These are phyloP conservation scores for Lichtheimia ornata DNA, from an alignment of 371 early-diverging fungal genomes.

Conservation along the genomic window DNA sequence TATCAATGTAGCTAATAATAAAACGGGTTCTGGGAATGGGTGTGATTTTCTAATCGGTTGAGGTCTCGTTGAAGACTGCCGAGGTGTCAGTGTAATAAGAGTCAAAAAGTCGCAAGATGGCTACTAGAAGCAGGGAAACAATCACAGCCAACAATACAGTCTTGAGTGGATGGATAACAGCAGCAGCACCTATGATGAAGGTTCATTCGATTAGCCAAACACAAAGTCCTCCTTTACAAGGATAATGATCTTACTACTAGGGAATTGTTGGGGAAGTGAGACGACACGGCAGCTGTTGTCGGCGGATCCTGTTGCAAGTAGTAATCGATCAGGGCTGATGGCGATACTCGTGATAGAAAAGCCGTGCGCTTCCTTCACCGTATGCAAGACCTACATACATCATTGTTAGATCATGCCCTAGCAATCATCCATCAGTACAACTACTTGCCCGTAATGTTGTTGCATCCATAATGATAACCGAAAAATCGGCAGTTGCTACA, in stretches of 20 bases:
- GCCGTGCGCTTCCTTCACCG: constrained; percentile 58
- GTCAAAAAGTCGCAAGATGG: too few relatives aligned
- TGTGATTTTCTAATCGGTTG: too few relatives aligned
- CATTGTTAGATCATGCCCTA: not conserved
- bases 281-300: constrained; percentile 65
- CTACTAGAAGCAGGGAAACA: constrained; percentile 15
- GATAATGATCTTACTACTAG: constrained; percentile 25
- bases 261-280: constrained; percentile 57
- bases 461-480: constrained; percentile 56
- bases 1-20: too few relatives aligned
- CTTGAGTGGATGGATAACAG: constrained; percentile 31
- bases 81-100: too few relatives aligned
- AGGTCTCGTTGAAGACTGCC: too few relatives aligned
- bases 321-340: constrained; percentile 56
- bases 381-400: constrained; percentile 31
- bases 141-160: constrained; percentile 36
- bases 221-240: too few relatives aligned
- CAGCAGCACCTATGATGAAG: constrained; percentile 5
- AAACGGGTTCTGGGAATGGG: too few relatives aligned
- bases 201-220: not conserved
- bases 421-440: not conserved
- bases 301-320: constrained; percentile 68
- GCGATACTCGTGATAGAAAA: constrained; percentile 70
- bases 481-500: constrained; percentile 57
- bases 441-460: constrained; percentile 46